These are phyloP conservation scores for Lentinula edodes DNA, from an alignment of 768 basidiomycete species.

Conservation along the genomic window DNA sequence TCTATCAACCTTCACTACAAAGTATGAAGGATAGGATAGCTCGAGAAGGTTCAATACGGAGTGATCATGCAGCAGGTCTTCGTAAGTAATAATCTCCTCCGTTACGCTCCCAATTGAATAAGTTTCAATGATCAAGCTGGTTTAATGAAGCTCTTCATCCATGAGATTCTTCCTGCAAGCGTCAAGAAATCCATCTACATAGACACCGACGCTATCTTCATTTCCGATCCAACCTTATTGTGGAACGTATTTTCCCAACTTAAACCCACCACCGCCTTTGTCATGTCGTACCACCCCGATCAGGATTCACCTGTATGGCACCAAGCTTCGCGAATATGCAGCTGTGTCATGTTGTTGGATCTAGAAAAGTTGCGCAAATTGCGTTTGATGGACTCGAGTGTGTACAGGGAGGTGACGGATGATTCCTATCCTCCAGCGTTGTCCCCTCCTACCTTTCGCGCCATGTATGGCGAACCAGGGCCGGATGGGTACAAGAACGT, in stretches of 20 bases:
- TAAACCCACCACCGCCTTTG: conserved; percentile 28
- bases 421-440: conserved; percentile 24
- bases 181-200: conserved; percentile 43
- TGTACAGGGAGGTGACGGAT: conserved; percentile 26
- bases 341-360: conserved; percentile 49
- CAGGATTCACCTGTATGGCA: conserved; percentile 34
- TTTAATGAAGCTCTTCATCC: conserved; percentile 49
- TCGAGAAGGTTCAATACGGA: conserved; percentile 38
- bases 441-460: conserved; percentile 34
- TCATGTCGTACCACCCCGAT: conserved; percentile 41
- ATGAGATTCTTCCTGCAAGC: conserved; percentile 39
- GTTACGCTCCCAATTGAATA: no score
- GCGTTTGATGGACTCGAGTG: conserved; percentile 42
- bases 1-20: conserved; percentile 34
- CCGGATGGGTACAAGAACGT: conserved; percentile 33
- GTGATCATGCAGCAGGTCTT: conserved; percentile 42
- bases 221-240: conserved; percentile 39
- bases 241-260: conserved; percentile 36
- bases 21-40: conserved; percentile 37
- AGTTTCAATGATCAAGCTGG: conserved; percentile 26
- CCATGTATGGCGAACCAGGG: conserved; percentile 36
- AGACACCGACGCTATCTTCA: conserved; percentile 48
- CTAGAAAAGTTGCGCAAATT: conserved; percentile 35
- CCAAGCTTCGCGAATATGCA: conserved; percentile 42
- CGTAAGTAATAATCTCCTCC: conserved; percentile 25